Conservation (phyloP, 768 basidiomycete genomes). For the Galerina marginata region DNA sequence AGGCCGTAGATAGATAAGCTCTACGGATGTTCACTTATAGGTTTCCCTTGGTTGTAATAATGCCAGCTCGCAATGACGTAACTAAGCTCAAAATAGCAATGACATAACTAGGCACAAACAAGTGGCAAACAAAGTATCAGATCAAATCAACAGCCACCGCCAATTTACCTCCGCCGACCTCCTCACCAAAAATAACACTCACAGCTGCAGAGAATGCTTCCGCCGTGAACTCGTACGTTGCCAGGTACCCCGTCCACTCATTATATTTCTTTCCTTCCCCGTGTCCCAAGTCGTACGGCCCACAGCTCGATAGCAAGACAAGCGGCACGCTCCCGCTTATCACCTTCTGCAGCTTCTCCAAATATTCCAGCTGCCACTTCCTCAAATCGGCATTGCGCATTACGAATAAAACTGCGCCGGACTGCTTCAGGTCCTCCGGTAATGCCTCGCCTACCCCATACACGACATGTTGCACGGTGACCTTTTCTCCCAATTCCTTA, state of each 20-base stretch:
- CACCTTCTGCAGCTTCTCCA: constrained; percentile 40
- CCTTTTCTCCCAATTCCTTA: constrained; percentile 37
- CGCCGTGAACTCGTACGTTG: constrained; percentile 64
- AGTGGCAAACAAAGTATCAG: background rate
- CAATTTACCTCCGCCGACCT: constrained; percentile 12
- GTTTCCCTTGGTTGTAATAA: no score
- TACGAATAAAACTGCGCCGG: constrained; percentile 52
- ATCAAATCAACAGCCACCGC: constrained; percentile 16
- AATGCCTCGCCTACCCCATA: constrained; percentile 36
- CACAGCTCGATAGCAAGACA: constrained; percentile 63
- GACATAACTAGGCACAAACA: no score
- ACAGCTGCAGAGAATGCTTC: constrained; percentile 53
- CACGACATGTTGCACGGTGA: constrained; percentile 48
- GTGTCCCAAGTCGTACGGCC: constrained; percentile 61
- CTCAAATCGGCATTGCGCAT: constrained; percentile 60
- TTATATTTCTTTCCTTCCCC: constrained; percentile 29
- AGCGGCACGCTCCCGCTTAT: constrained; percentile 31
- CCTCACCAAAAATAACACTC: constrained; percentile 45
- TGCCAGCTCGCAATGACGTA: no score
- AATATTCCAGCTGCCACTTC: constrained; percentile 46
- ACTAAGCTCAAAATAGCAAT: no score
- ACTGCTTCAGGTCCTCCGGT: constrained; percentile 16
- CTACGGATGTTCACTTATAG: no score
- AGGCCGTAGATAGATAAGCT: no score
- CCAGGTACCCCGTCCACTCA: constrained; percentile 43